These are phyloP conservation scores for Phytomonas francai DNA, from an alignment of 208 protist genomes.

Conservation along the genomic window DNA sequence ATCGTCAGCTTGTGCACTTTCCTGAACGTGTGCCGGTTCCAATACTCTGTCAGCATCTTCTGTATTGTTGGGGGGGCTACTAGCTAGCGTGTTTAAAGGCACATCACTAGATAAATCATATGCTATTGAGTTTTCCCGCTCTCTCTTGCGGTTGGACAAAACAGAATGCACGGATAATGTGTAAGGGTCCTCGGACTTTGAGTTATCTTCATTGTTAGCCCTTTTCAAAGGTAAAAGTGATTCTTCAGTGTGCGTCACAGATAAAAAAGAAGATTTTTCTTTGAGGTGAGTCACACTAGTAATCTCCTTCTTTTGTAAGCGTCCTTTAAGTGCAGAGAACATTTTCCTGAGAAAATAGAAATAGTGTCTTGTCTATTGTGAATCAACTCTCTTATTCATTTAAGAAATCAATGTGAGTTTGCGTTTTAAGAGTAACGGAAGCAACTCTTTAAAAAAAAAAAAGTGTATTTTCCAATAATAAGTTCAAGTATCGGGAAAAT, in stretches of 20 bases:
- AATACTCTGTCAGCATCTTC: neutral
- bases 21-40: neutral
- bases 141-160: neutral
- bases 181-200: neutral
- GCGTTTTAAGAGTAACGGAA: neutral
- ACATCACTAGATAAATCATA: neutral
- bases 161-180: neutral
- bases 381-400: neutral
- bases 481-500: neutral
- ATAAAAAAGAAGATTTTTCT: neutral
- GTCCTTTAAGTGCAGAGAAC: neutral
- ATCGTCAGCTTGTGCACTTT: neutral
- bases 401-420: neutral
- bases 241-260: neutral
- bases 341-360: neutral
- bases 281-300: neutral
- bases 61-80: neutral
- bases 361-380: neutral
- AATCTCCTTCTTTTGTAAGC: neutral
- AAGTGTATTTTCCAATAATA: neutral
- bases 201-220: neutral
- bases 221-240: neutral
- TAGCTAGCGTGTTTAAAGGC: neutral
- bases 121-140: neutral
- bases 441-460: neutral